Evolutionary conservation across 73 alveolate genomes (phyloP), one percentile per base, ranked within the genome.

Genomic region (Stentor coeruleus): DNA sequence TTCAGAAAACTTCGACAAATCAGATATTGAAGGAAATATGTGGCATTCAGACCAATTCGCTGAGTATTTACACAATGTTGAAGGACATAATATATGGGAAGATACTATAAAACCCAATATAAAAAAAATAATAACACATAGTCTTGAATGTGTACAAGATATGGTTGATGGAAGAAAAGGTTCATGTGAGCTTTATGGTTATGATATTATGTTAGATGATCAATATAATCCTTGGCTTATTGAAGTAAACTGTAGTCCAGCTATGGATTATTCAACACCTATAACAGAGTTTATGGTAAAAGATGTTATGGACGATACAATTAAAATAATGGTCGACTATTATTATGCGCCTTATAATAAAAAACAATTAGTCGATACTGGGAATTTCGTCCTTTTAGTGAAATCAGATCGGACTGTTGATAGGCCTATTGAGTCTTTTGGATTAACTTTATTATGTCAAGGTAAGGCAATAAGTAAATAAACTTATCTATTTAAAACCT

Each of bases 1-100:
- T 74, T 95, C 93, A 60, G 95, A 93, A 59, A 82, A 94, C 59
- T 91, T 90, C 40, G 91, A 86, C 59, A 86, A 88, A 39, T 75
- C 94, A 38, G 97, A 95, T 33, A 96, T 97, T 36, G 98, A 94
- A 75, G 99, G 99, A 3, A 96, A 94, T 84, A 98, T 98, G 99
- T 93, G 98, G 99, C 88, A 82, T 81, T 77, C 77, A 33, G 98
- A 92, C 30, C 91, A 93, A 73, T 91, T 94, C 81, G 87, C 86
- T n/a, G 91, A 86, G 28, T 93, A 87, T 84, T 91, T 96, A 41
- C 72, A 42, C 38, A 88, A 72, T 77, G 90, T 72, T 39, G 87
- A 76, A 80, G 97, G 98, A 14, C 86, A 86, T 77, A 99, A 95
- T 82, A 95, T 88, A 35, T 97, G 96, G 90, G 95, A 89, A 39